Evolutionary conservation across 129 eudicot genomes (phyloP).

Genomic region (Artemisia annua): DNA sequence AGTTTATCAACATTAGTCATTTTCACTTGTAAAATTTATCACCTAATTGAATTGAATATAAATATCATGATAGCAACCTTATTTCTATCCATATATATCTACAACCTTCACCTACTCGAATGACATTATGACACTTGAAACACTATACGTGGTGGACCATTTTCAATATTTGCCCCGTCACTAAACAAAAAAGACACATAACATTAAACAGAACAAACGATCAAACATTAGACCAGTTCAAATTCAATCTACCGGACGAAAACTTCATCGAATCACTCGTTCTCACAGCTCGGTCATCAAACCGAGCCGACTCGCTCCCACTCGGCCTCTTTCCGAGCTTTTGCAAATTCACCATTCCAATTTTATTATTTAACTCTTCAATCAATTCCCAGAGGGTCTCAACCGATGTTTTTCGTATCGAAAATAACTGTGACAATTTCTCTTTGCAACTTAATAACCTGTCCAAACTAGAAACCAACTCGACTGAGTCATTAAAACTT

Average conservation of each 20-base stretch:
- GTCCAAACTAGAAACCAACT: constrained; percentile 49
- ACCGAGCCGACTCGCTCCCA: constrained; percentile 73
- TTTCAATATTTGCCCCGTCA: too few relatives aligned
- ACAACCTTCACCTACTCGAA: too few relatives aligned
- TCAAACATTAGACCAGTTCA: constrained; percentile 13
- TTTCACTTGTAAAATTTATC: not conserved
- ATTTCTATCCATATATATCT: too few relatives aligned
- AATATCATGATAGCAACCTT: too few relatives aligned
- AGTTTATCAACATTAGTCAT: not conserved
- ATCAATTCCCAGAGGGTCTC: constrained; percentile 57
- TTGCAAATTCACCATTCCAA: constrained; percentile 38
- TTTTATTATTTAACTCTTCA: constrained; percentile 43
- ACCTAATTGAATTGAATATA: too few relatives aligned
- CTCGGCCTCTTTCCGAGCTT: constrained; percentile 35
- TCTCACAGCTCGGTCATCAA: constrained; percentile 46
- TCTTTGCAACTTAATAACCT: constrained; percentile 52
- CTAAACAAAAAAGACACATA: too few relatives aligned
- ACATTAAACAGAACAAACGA: not conserved
- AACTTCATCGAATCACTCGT: constrained; percentile 51
- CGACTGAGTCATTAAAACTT: constrained; percentile 77
- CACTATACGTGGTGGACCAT: too few relatives aligned
- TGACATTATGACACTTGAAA: too few relatives aligned
- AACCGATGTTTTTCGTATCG: constrained; percentile 36
- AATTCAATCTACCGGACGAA: constrained; percentile 56
- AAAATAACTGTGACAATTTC: constrained; percentile 33